Base-by-base conservation (phyloP, 1,284 basidiomycete species). In the Crocinoboletus sp. region DNA sequence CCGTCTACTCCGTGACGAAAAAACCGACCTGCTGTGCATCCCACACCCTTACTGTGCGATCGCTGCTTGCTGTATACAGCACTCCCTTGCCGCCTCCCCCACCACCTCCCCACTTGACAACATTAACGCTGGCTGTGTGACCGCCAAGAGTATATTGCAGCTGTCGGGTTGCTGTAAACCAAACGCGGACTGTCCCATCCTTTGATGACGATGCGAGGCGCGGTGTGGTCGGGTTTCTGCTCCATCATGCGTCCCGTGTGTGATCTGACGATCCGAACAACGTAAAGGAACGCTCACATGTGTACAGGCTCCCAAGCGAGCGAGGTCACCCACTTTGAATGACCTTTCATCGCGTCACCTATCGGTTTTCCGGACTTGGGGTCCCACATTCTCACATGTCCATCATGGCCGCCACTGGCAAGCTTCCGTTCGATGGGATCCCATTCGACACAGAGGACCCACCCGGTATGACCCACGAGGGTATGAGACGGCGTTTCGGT, bases 401-500 rank as follows among this genome's bases (percentile, higher is more conserved):
- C 89, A 66, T 95, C 88, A 61, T 94, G 82, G 0, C 91, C 90
- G 7, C 94, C 96, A 1, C 91, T 95, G 1, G 94, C 95, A 13
- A 98, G 69, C 53, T 85, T 84, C 44, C 92, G 76, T 61, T 97
- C 95, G 68, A 88, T 77, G 0, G 89, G 84, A 58, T 98, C 94
- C 95, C 95, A 99, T 61, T 97, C 96, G 3, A 94, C 89, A 55
- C 93, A 96, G 1, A 99, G 74, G 1, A 99, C 92, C 94, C 94
- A 98, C 0, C 93, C 94, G 50, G 83, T 82, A 63, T 99, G 96
- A 0, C 95, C 95, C 0, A 78, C 70, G 10, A 99, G 75, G 8
- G 85, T 88, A 63, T 92, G 88, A 39, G 90, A 89, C 0, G 95
- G 95, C 9, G 82, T 88, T 69, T 99, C 96, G 0, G 90, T 94